Base-by-base conservation (phyloP, 2,329 filamentous ascomycete genomes). In the Penicillium sumatraense region DNA sequence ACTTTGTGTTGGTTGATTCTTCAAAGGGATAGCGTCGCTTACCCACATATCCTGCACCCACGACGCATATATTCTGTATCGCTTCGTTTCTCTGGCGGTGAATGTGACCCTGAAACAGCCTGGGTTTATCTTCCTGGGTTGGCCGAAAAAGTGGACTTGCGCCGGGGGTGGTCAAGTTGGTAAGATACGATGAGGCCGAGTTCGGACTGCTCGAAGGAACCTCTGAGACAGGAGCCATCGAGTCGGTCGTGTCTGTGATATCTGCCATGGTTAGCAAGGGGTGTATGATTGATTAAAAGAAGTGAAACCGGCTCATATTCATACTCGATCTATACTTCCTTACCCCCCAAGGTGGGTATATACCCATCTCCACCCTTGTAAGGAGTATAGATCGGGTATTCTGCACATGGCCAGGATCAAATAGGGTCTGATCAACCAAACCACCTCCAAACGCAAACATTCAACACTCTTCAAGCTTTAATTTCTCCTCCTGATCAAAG, bases 11-110 rank as follows among this genome's bases (percentile, higher is more conserved):
- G 8, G 9, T 20, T 18, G 9, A 7, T 16, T 38, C 7, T 38
- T 38, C 35, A 26, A 44, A 41, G 13, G 13, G 23, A 29, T 14
- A 16, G 8, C n/a, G 10, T 14, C 18, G 36, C 86, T 66, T 80
- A 90, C 86, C 88, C 60, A 91, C 87, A 71, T 91, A 91, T 63
- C 89, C 89, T 62, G 89, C 89, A 47, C 89, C 89, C 59, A 91
- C 85, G 68, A 87, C 90, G 73, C 88, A 90, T 49, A 91, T 86
- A 67, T 71, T 69, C 51, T 64, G 63, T n/a, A 72, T 59, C 8
- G 57, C 47, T 20, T 50, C 55, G 18, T 42, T 6, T 18, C 38
- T 23, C 38, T 29, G 40, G 9, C 11, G 11, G 21, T 26, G 14
- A 26, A 7, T 16, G 33, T 58, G 51, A 13, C 54, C 57, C 35